Percentiles rank a stretch among this genome's conserved stretches.
phyloP scores from a whole-genome alignment of 2,329 filamentous ascomycete species.

The Trichoderma koningiopsis region DNA sequence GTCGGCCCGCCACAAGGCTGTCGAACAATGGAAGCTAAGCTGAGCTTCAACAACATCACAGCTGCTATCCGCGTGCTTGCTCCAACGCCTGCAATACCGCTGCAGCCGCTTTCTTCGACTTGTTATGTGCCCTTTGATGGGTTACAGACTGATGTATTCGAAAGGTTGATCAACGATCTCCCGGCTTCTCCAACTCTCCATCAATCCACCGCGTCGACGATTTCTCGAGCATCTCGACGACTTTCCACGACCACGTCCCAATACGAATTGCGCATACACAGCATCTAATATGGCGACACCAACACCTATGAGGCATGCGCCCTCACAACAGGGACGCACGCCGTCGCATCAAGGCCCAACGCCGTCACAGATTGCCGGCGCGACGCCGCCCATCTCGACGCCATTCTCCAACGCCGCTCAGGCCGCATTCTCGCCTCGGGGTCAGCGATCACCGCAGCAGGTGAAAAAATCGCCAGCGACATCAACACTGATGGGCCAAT shows the following conservation, averaged over 20 bases:
- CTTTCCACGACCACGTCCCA: slow-evolving; percentile 14
- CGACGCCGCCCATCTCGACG: slow-evolving; percentile 67
- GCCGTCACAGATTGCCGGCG: slow-evolving; percentile 53
- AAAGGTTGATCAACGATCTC: not conserved
- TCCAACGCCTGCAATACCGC: not conserved
- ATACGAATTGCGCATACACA: not conserved
- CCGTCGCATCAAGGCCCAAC: slow-evolving; percentile 42
- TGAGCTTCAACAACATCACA: slow-evolving; percentile 10
- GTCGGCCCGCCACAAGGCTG: slow-evolving; percentile 18
- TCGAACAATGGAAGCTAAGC: slow-evolving; percentile 5
- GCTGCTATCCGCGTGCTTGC: not conserved
- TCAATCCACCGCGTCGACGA: not conserved
- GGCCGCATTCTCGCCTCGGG: slow-evolving; percentile 61
- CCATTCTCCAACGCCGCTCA: slow-evolving; percentile 63
- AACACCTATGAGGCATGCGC: slow-evolving; percentile 51
- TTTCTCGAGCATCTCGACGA: not conserved
- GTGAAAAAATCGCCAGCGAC: slow-evolving; percentile 65
- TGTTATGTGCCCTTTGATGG: not conserved
- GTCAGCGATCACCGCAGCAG: slow-evolving; percentile 62
- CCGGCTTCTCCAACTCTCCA: not conserved
- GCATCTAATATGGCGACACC: slow-evolving; percentile 49
- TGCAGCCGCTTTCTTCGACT: not conserved
- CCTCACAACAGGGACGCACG: slow-evolving; percentile 47
- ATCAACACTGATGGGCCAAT: slow-evolving; percentile 49
- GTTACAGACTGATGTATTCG: slow-evolving; percentile 20